Base-by-base conservation (phyloP, 805 yeast genomes). In the Sugiyamaella qingdaonensis region DNA sequence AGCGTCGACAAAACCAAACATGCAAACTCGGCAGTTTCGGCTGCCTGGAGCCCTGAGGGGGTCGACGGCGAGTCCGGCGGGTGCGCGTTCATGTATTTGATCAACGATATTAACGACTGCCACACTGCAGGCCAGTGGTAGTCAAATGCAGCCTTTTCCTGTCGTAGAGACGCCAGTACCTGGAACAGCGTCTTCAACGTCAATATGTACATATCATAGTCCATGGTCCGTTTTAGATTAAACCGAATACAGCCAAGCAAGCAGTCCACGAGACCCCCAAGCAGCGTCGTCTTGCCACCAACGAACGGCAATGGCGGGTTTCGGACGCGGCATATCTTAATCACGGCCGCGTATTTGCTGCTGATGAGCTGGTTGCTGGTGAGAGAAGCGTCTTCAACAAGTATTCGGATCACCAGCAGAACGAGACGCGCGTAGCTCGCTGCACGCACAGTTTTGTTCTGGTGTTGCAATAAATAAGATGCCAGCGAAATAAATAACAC, bases 111-210 rank as follows among this genome's bases (percentile, higher is more conserved):
- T 13, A 70, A 43, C 2, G 73, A 62, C 46, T 58, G 61, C 73
- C 74, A 72, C 34, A 73, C 58, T 46, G 69, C 73, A 9, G 61
- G 52, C 77, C 77, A 73, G 54, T 68, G 66, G 53, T 72, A 73
- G 13, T 49, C 50, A 48, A 56, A 34, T 32, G 63, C 53, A 1
- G 49, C 39, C 36, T 54, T 52, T 4, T 39, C 18, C 13, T 46
- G 41, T 32, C 61, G 51, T 18, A 65, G 51, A 18, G 54, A 48
- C 10, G 56, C 53, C 5, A 63, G 39, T 2, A 58, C 53, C 53
- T 64, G 70, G 52, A 62, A 60, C 32, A 63, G 37, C 8, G 56
- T 45, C 3, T 52, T 54, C 5, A 66, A 54, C 1, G 65, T 53
- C 36, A 65, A 61, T 2, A 46, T 46, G 43, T 68, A 68, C 57